Evolutionary conservation across 169 alveolate species (phyloP), one percentile per base, ranked within the genome.

Genomic region (Eimeria maxima): DNA sequence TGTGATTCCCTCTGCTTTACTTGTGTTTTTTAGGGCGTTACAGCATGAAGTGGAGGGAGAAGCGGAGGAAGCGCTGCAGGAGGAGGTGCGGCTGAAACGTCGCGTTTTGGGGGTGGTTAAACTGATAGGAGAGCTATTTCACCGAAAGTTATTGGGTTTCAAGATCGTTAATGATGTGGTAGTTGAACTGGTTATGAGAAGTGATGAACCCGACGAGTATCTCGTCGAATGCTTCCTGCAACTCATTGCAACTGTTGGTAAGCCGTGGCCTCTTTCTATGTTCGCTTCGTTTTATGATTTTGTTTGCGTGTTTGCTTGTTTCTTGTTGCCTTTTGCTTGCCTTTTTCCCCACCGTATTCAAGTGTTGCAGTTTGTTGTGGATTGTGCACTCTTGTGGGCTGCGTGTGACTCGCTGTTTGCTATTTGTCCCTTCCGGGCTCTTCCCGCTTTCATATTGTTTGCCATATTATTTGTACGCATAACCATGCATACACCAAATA

Each of bases 111-210:
- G 99, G n/a, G 98, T 97, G 29, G 98, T 98, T 60, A 97, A 98
- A 95, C 94, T 98, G 90, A 98, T 98, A 27, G 99, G 99, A 4
- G 99, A 98, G 83, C 97, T 98, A 55, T 98, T 98, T 95, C 98
- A 97, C 93, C 84, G 99, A 27, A 97, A 97, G 95, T 97, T 98
- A 89, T 96, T 98, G 20, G 98, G 99, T 42, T 97, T 97, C 95
- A 98, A 98, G 57, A 97, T 98, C 33, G 98, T 98, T 84, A 98
- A 97, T 69, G 98, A 98, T 93, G 98, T 98, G 47, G 99, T 98
- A n/a, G 97, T 97, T 73, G 99, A 98, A 88, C 96, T 98, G 44
- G 98, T 98, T 22, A 98, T 98, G 95, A 93, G 97, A 29, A 96
- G 95, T 60, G 99, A 98, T 6, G 98, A 97, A 86, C 99, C 99